Conservation (phyloP, 2,329 filamentous ascomycete species). For the Penicillium hesseltinei region DNA sequence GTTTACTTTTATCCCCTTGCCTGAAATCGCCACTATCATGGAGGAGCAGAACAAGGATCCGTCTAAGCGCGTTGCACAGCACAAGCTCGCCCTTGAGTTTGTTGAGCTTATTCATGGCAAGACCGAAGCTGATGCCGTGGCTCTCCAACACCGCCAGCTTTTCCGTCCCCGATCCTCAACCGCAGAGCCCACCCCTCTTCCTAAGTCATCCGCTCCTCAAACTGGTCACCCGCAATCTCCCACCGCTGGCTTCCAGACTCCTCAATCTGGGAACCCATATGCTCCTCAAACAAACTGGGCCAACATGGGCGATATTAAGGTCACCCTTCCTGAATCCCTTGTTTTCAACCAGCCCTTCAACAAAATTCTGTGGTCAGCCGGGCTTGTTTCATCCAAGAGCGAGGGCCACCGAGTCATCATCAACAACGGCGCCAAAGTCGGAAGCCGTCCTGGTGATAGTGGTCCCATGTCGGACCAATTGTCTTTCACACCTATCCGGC, state of each 20-base stretch:
- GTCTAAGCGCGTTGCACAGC: conserved; percentile 74
- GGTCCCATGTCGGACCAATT: conserved; percentile 46
- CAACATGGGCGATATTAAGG: conserved; percentile 37
- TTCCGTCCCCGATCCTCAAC: conserved; percentile 39
- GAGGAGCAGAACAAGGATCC: conserved; percentile 65
- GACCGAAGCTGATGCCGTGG: conserved; percentile 62
- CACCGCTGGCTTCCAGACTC: conserved; percentile 27
- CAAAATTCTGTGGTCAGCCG: conserved; percentile 52
- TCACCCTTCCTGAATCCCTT: conserved; percentile 51
- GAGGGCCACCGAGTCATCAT: conserved; percentile 53
- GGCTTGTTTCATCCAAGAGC: conserved; percentile 50
- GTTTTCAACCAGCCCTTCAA: conserved; percentile 50
- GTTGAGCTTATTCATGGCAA: conserved; percentile 74
- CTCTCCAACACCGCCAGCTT: conserved; percentile 54
- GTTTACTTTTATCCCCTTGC: conserved; percentile 80
- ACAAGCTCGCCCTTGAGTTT: conserved; percentile 78
- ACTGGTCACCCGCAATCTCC: conserved; percentile 21
- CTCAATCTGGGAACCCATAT: conserved; percentile 38
- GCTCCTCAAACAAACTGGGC: conserved; percentile 41
- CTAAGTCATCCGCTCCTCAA: conserved; percentile 19
- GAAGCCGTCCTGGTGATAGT: conserved; percentile 40
- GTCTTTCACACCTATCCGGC: conserved; percentile 51
- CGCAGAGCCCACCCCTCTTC: conserved; percentile 35
- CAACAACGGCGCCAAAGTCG: conserved; percentile 53
- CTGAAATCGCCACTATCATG: conserved; percentile 68